Conservation (phyloP, 768 basidiomycete genomes). For the Ramaria rubella region DNA sequence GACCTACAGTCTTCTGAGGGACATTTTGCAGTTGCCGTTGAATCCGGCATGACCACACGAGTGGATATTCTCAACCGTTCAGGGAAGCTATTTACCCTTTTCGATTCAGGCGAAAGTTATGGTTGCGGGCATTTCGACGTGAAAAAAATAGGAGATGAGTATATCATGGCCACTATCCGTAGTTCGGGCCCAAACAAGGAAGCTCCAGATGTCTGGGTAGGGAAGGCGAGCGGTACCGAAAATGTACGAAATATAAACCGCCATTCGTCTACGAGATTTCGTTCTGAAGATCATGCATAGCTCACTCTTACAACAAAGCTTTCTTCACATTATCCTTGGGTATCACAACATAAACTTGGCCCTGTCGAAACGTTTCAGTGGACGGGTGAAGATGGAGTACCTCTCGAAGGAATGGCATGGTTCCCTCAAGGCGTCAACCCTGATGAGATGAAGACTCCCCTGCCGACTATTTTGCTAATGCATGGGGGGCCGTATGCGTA, state of each 20-base stretch:
- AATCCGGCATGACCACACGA: constrained; percentile 6
- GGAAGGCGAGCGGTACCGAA: background rate
- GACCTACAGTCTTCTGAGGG: background rate
- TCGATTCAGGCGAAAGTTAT: background rate
- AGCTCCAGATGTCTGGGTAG: constrained; percentile 8
- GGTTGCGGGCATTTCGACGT: constrained; percentile 4
- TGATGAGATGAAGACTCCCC: constrained; percentile 1
- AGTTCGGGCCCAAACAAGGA: constrained; percentile 11
- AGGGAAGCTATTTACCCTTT: constrained; percentile 1
- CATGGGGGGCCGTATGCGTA: constrained; percentile 15
- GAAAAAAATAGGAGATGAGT: constrained; percentile 5
- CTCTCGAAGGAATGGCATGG: constrained; percentile 9
- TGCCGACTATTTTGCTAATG: constrained; percentile 11
- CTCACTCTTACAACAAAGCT: constrained; percentile 8
- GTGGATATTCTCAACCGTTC: constrained; percentile 9
- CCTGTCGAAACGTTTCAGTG: constrained; percentile 7
- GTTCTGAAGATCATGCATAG: background rate
- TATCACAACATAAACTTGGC: background rate
- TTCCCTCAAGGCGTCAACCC: constrained; percentile 7
- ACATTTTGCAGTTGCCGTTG: constrained; percentile 6
- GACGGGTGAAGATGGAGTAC: constrained; percentile 10
- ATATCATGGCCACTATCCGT: constrained; percentile 4
- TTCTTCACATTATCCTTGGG: constrained; percentile 11
- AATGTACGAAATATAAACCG: background rate
- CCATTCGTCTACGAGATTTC: background rate